Evolutionary conservation across 1,284 basidiomycete genomes (phyloP).

Genomic region (Ganoderma resinaceum): DNA sequence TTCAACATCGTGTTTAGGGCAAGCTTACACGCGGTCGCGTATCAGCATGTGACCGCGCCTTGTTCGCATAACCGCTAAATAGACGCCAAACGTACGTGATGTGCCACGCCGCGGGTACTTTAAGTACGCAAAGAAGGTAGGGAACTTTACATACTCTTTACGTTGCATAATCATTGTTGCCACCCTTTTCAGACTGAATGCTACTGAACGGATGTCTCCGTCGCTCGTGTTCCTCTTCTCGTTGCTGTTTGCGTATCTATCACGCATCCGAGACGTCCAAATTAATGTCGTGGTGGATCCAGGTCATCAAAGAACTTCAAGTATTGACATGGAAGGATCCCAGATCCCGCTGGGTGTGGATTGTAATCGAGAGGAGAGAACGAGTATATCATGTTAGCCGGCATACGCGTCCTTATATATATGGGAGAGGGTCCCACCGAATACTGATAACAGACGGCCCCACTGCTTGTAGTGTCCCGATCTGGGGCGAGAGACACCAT

Average conservation of each 20-base stretch:
- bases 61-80: neutral
- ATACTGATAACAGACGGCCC: neutral
- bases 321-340: too few species aligned
- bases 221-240: too few species aligned
- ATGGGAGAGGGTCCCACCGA: neutral
- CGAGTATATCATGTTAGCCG: neutral
- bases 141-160: too few species aligned
- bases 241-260: too few species aligned
- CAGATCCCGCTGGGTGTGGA: neutral
- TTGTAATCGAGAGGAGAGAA: neutral
- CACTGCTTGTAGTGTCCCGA: neutral
- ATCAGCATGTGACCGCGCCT: slow-evolving; percentile 30
- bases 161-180: too few species aligned
- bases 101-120: neutral
- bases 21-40: slow-evolving; percentile 29
- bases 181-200: too few species aligned
- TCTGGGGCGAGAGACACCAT: neutral
- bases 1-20: slow-evolving; percentile 31
- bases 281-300: too few species aligned
- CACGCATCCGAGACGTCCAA: too few species aligned
- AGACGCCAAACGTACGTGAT: too few species aligned
- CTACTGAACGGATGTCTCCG: too few species aligned
- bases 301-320: too few species aligned
- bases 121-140: too few species aligned
- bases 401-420: neutral